phyloP scores from a whole-genome alignment of 257 asterid genomes.

The Solanum infundibuliforme region DNA sequence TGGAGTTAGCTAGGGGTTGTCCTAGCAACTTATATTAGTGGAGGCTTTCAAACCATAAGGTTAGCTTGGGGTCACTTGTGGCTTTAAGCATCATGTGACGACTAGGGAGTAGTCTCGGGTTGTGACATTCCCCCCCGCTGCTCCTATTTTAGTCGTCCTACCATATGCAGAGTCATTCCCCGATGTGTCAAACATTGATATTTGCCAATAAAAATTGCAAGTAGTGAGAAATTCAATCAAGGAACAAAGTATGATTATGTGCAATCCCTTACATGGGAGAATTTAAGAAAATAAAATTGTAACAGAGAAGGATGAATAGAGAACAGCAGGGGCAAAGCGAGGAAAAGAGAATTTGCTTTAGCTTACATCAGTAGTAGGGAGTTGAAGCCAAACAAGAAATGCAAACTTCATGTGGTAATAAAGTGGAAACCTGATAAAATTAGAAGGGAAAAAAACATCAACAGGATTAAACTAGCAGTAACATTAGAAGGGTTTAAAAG shows the following conservation, averaged over 20 bases:
- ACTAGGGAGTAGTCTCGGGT: not conserved
- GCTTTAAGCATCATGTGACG: not conserved
- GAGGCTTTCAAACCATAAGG: not conserved
- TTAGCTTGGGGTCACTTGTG: not conserved
- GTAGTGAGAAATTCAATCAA: not conserved
- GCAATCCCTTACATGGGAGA: not conserved
- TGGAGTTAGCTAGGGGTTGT: not conserved
- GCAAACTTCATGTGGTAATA: slow-evolving; percentile 91
- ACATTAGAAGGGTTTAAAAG: not conserved
- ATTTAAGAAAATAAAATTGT: not conserved
- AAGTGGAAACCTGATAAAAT: slow-evolving; percentile 61
- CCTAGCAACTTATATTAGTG: not conserved
- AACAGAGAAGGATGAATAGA: not conserved
- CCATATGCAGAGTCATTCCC: not conserved
- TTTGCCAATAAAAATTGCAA: not conserved
- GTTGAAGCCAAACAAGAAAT: slow-evolving; percentile 97
- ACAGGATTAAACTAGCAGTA: not conserved
- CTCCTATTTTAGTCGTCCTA: not conserved
- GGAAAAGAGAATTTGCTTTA: not conserved
- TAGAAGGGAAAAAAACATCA: not conserved
- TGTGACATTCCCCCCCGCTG: not conserved
- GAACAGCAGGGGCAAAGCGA: not conserved
- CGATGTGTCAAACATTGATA: not conserved
- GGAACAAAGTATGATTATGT: not conserved
- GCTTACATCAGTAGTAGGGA: slow-evolving; percentile 75